Base-by-base conservation (phyloP, 2,329 filamentous ascomycete species). In the Sordariomycetes sp. region DNA sequence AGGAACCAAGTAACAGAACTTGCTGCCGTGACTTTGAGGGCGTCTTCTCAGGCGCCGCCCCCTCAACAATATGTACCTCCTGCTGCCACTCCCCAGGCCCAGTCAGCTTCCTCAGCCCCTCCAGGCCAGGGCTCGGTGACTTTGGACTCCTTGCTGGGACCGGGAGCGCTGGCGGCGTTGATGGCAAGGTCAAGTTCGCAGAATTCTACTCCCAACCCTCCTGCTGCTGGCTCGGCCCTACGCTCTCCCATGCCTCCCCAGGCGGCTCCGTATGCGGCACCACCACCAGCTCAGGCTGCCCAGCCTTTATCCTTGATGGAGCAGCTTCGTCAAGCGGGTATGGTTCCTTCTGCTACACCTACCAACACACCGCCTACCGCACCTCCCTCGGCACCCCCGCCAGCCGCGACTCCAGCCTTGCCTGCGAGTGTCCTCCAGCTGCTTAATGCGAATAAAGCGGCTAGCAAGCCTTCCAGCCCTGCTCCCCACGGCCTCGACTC, bases 1-100 rank as follows among this genome's bases (percentile, higher is more conserved):
- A 85, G 82, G 59, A 79, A 82, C 55, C 86, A 92, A 72, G 79
- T 95, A 58, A 78, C 82, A 57, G 77, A 79, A 58, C 72, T 94
- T 57, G 74, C 57, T 58, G 52, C 76, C 68, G 61, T 73, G 74
- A 72, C 70, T 51, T 66, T 76, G 57, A 70, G 66, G 57, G 67
- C 68, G 34, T 46, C 57, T 42, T 54, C 59, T n/a, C n/a, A n/a
- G n/a, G n/a, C n/a, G n/a, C n/a, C n/a, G n/a, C n/a, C n/a, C 49
- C 55, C 58, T 18, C 31, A 33, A 16, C 30, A 47, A 23, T 50
- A 28, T 28, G 25, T 48, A 29, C 47, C 48, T 38, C 43, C 51
- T 21, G 8, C 25, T 11, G 21, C 28, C 28, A 19, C 29, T 14
- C 32, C 15, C 35, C 25, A 17, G 32, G 27, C 23, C 27, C 36